These are phyloP conservation scores for Lasiosphaeria hispida DNA, from an alignment of 495 filamentous ascomycete genomes.

Conservation along the genomic window DNA sequence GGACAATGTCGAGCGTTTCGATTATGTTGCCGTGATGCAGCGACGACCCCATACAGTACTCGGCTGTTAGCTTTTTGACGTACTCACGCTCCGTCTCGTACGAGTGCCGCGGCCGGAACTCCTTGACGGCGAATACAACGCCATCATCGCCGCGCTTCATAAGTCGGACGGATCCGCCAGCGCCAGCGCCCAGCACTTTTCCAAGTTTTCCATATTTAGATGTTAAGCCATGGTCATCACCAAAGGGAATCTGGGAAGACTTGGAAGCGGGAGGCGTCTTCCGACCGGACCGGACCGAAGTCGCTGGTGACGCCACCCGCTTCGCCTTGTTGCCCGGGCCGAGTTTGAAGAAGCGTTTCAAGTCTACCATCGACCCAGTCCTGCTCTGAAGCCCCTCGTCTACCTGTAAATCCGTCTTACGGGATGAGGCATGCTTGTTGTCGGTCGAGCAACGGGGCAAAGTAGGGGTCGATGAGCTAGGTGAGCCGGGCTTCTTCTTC, in stretches of 20 bases:
- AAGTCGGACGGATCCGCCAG: conserved; percentile 90
- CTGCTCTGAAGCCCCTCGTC: conserved; percentile 42
- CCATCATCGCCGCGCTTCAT: conserved; percentile 90
- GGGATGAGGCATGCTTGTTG: conserved; percentile 10
- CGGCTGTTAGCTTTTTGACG: conserved; percentile 97
- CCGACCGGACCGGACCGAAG: conserved; percentile 50
- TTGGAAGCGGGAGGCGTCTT: conserved; percentile 57
- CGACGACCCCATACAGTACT: conserved; percentile 97
- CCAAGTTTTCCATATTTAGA: conserved; percentile 95
- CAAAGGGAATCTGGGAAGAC: conserved; percentile 77
- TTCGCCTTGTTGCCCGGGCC: conserved; percentile 64
- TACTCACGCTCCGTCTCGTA: conserved; percentile 95
- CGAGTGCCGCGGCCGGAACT: conserved; percentile 87
- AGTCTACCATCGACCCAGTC: conserved; percentile 87
- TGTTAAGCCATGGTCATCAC: conserved; percentile 85
- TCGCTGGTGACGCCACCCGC: conserved; percentile 58
- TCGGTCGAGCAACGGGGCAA: conserved; percentile 33
- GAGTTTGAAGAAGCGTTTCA: conserved; percentile 88
- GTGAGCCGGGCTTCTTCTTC: conserved; percentile 45
- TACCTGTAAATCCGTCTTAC: too few species aligned
- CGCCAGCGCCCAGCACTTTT: conserved; percentile 88
- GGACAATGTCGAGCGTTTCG: conserved; percentile 93
- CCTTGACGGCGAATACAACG: conserved; percentile 94
- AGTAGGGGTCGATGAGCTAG: conserved; percentile 45
- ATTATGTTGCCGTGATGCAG: conserved; percentile 98